A percentile compares a stretch with the other conserved stretches of the same genome.
phyloP scores from a whole-genome alignment of 306 rosid genomes.

The Prunus fruticosa region DNA sequence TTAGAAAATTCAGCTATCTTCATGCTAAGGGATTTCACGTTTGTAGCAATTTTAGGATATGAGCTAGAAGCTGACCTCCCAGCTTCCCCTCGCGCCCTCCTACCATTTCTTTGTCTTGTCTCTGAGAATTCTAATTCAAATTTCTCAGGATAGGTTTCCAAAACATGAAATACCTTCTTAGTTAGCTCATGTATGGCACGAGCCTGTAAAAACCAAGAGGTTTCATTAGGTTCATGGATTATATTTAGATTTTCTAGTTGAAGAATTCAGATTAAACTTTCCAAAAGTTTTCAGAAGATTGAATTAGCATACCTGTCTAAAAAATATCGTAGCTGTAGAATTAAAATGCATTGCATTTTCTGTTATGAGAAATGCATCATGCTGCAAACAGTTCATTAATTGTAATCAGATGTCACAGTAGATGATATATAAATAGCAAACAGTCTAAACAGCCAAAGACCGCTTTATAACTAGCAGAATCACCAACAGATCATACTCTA shows the following conservation, averaged over 20 bases:
- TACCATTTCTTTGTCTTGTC: conserved; percentile 31
- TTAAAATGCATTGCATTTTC: conserved; percentile 73
- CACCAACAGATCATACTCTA: no score
- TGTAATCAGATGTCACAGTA: background rate
- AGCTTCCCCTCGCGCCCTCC: conserved; percentile 37
- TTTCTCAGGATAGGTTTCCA: conserved; percentile 47
- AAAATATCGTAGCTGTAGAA: conserved; percentile 56
- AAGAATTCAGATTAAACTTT: conserved; percentile 1
- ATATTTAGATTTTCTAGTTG: background rate
- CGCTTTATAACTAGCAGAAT: no score
- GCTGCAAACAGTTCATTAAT: conserved; percentile 43
- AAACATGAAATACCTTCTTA: conserved; percentile 41
- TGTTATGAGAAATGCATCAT: conserved; percentile 54
- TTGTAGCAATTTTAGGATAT: conserved; percentile 14
- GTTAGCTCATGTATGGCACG: conserved; percentile 50
- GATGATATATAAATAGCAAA: background rate
- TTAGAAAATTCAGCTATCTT: conserved; percentile 19
- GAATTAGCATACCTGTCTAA: conserved; percentile 54
- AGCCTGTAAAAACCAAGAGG: conserved; percentile 45
- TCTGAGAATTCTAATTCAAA: conserved; percentile 51
- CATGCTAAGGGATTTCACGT: conserved; percentile 29
- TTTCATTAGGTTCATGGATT: conserved; percentile 1
- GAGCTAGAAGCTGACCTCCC: conserved; percentile 24
- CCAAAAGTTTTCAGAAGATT: background rate
- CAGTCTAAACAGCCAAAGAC: background rate